These are phyloP conservation scores for Rhynchosporium agropyri DNA, from an alignment of 2,329 filamentous ascomycete species.

Conservation along the genomic window DNA sequence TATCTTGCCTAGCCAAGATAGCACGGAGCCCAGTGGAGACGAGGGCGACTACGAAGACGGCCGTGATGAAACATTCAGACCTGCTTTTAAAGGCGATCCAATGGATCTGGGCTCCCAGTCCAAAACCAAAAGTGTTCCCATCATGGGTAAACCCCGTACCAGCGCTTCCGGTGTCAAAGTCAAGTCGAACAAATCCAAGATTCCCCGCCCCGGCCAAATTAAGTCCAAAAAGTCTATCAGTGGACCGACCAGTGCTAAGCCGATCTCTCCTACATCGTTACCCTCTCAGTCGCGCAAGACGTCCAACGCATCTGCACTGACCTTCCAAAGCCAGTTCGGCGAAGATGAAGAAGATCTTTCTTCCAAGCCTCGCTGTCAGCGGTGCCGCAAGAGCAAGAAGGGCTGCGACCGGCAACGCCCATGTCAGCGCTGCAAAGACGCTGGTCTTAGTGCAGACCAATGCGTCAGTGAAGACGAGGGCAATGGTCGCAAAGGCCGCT, in stretches of 20 bases:
- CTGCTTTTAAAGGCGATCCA: constrained; percentile 34
- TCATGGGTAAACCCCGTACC: constrained; percentile 46
- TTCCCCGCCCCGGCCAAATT: constrained; percentile 37
- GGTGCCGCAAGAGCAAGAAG: constrained; percentile 99
- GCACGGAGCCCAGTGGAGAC: constrained; percentile 63
- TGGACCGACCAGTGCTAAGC: constrained; percentile 44
- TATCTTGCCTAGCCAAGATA: constrained; percentile 58
- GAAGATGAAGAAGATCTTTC: constrained; percentile 87
- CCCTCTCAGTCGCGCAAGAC: constrained; percentile 74
- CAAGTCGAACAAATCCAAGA: constrained; percentile 50
- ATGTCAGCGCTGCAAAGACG: constrained; percentile 93
- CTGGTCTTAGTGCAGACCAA: constrained; percentile 87
- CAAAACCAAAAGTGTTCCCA: constrained; percentile 47
- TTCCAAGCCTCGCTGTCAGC: constrained; percentile 94
- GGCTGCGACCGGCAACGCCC: constrained; percentile 96
- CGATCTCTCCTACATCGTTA: constrained; percentile 67
- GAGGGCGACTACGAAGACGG: constrained; percentile 57
- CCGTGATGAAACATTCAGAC: constrained; percentile 42
- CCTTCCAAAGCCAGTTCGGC: constrained; percentile 62
- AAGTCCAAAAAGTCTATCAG: constrained; percentile 56
- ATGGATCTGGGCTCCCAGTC: constrained; percentile 36
- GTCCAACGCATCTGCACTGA: constrained; percentile 68
- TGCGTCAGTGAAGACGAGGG: constrained; percentile 98
- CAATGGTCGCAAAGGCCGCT: constrained; percentile 94
- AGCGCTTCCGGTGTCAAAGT: constrained; percentile 47